Evolutionary conservation across 2,329 filamentous ascomycete species (phyloP).

Genomic region (Rachicladosporium sp.): DNA sequence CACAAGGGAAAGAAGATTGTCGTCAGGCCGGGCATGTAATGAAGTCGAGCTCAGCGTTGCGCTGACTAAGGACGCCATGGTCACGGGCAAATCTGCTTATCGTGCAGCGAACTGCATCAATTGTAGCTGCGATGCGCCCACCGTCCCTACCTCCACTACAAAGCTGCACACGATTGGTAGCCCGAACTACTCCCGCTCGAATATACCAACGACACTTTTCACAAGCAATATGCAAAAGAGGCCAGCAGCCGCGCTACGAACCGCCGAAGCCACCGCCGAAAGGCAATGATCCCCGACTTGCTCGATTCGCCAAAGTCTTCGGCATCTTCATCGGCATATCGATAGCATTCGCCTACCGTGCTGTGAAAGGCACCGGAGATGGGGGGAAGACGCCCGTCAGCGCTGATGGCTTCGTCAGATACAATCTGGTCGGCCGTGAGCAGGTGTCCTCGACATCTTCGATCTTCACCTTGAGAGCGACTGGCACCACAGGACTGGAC

Average conservation of each 20-base stretch:
- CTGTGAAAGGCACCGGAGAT: slow-evolving; percentile 1
- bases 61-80: no score
- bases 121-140: no score
- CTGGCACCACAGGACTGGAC: slow-evolving; percentile 7
- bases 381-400: not conserved
- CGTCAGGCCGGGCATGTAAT: no score
- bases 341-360: slow-evolving; percentile 4
- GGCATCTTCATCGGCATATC: slow-evolving; percentile 2
- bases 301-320: slow-evolving; percentile 5
- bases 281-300: slow-evolving; percentile 5
- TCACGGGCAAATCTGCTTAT: no score
- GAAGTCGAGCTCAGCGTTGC: no score
- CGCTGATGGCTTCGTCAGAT: slow-evolving; percentile 26
- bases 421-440: slow-evolving; percentile 50
- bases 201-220: no score
- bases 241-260: slow-evolving; percentile 2
- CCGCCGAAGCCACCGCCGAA: slow-evolving; percentile 2
- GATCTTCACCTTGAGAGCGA: slow-evolving; percentile 51
- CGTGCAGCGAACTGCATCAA: no score
- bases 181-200: no score
- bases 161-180: no score
- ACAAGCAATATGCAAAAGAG: no score
- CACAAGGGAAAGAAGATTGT: no score
- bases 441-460: slow-evolving; percentile 55
- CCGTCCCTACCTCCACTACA: no score